phyloP scores from a whole-genome alignment of 1,284 basidiomycete species.

The Puccinia triticina region DNA sequence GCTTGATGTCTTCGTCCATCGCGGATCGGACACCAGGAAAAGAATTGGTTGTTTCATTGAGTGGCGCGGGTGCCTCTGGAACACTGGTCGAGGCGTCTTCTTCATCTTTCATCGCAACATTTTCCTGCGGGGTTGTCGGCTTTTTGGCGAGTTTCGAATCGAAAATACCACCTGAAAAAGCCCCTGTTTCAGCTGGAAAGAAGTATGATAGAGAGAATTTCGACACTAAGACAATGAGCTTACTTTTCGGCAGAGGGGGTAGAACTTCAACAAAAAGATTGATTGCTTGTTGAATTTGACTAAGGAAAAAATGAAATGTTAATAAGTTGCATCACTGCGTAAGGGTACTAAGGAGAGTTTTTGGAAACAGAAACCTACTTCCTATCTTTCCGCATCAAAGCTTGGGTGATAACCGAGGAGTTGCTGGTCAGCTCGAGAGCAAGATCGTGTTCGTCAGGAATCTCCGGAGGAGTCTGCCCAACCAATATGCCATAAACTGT shows the following conservation, averaged over 20 bases:
- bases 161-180: slow-evolving; percentile 56
- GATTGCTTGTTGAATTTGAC: slow-evolving; percentile 85
- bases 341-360: background rate
- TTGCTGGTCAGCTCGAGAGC: slow-evolving; percentile 58
- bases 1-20: no score
- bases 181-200: background rate
- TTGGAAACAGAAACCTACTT: no score
- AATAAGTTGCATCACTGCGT: background rate
- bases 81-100: slow-evolving; percentile 51
- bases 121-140: slow-evolving; percentile 51
- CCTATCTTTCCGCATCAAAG: no score
- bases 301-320: background rate
- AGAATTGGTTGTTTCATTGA: no score
- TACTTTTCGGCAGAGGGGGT: no score
- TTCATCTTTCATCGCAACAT: slow-evolving; percentile 55
- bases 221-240: no score
- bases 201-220: no score
- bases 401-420: slow-evolving; percentile 49
- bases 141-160: slow-evolving; percentile 55
- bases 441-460: slow-evolving; percentile 66
- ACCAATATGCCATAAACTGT: slow-evolving; percentile 91
- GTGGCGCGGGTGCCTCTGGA: no score
- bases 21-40: no score
- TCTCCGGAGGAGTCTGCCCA: slow-evolving; percentile 76
- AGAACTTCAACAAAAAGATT: no score